Conservation (phyloP, 2,329 filamentous ascomycete genomes). For the Epichloe coenophiala region DNA sequence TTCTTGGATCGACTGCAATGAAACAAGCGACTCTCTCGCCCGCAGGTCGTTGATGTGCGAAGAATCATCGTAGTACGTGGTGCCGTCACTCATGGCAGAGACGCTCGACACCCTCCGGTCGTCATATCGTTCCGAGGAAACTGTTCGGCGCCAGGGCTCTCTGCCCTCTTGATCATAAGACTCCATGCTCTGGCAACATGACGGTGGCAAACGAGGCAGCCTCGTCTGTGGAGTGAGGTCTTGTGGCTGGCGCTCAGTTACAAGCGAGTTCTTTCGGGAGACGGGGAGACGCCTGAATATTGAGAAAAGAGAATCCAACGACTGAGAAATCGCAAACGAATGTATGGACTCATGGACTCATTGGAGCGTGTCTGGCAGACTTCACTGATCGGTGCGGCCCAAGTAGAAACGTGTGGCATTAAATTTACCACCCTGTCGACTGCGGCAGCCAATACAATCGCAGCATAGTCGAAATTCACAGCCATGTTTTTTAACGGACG, state of each 20-base stretch:
- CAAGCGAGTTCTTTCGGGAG: neutral
- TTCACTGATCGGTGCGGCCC: neutral
- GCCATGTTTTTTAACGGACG: too few relatives aligned
- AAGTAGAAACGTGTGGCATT: neutral
- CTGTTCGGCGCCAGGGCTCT: conserved; percentile 13
- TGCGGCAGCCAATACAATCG: neutral
- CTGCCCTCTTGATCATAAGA: conserved; percentile 17
- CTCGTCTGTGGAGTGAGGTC: neutral
- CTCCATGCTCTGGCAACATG: conserved; percentile 14
- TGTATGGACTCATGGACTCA: too few relatives aligned
- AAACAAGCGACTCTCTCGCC: conserved; percentile 12
- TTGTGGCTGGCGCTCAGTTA: neutral
- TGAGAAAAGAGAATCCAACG: too few relatives aligned
- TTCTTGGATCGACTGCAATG: conserved; percentile 5
- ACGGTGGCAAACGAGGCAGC: conserved; percentile 11
- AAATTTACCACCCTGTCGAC: too few relatives aligned
- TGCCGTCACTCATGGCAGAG: conserved; percentile 19
- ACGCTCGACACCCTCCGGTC: conserved; percentile 14
- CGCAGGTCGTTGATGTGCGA: conserved; percentile 13
- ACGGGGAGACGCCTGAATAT: too few relatives aligned
- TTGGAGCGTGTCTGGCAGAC: too few relatives aligned
- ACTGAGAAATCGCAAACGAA: neutral
- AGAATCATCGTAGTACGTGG: conserved; percentile 14
- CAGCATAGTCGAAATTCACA: neutral
- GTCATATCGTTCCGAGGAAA: neutral